These are phyloP conservation scores for Leccinum olivaceopallidum DNA, from an alignment of 768 basidiomycete genomes.

Conservation along the genomic window DNA sequence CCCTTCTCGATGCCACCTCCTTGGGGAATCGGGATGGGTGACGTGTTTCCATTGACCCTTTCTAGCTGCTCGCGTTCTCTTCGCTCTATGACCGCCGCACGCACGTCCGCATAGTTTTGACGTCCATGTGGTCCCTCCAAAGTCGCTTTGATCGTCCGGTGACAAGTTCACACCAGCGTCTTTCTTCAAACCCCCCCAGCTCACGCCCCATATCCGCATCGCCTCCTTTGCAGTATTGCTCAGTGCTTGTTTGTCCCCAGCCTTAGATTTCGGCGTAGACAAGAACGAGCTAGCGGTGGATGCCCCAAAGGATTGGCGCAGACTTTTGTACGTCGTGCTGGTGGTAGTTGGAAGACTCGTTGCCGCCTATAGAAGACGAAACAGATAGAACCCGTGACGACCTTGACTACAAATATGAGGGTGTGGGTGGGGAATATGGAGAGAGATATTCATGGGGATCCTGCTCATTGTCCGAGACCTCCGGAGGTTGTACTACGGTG, in stretches of 20 bases:
- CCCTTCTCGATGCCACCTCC: constrained; percentile 25
- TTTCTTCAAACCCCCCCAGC: constrained; percentile 62
- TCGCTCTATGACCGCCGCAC: constrained; percentile 73
- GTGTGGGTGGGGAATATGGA: constrained; percentile 46
- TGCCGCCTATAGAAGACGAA: constrained; percentile 35
- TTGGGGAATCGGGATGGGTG: constrained; percentile 38
- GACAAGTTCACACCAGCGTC: constrained; percentile 37
- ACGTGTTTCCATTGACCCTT: constrained; percentile 19
- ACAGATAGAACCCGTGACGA: constrained; percentile 38
- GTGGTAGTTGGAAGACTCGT: constrained; percentile 30
- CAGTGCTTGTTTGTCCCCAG: constrained; percentile 81
- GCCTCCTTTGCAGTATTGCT: constrained; percentile 85
- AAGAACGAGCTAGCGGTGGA: constrained; percentile 59
- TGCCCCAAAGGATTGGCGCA: constrained; percentile 44
- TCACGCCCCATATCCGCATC: constrained; percentile 87
- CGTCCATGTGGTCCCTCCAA: constrained; percentile 44
- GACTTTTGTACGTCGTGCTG: constrained; percentile 29
- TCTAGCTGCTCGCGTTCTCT: constrained; percentile 45
- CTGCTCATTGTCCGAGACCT: constrained; percentile 22
- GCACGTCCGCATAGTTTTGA: constrained; percentile 70
- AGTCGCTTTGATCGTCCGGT: constrained; percentile 45
- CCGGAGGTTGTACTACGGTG: constrained; percentile 3
- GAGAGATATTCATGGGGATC: constrained; percentile 19
- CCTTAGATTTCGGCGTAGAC: constrained; percentile 74
- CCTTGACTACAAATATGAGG: constrained; percentile 24